Conservation (phyloP, 1,284 basidiomycete species). For the Papiliotrema fonsecae region DNA sequence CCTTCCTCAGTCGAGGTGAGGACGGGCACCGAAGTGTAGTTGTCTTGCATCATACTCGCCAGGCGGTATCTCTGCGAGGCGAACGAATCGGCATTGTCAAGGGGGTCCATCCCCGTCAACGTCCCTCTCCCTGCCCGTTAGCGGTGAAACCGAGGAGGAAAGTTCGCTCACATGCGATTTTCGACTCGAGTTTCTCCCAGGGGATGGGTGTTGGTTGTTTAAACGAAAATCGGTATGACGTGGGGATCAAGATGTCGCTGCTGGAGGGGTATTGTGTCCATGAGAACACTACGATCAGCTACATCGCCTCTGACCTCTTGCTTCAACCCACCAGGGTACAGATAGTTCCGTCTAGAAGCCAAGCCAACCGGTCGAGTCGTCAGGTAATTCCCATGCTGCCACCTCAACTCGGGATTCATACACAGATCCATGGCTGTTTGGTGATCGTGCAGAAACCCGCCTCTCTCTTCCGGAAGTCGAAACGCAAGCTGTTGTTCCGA, state of each 20-base stretch:
- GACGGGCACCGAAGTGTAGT: neutral
- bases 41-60: neutral
- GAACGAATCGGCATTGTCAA: neutral
- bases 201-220: too few species aligned
- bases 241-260: neutral
- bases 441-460: constrained; percentile 3
- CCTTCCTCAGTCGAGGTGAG: neutral
- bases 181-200: neutral
- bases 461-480: neutral
- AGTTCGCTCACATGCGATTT: too few species aligned
- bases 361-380: neutral
- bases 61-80: neutral
- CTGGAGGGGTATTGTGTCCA: constrained; percentile 2
- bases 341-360: neutral
- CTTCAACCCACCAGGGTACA: too few species aligned
- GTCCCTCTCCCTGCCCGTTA: too few species aligned
- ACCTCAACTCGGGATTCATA: neutral
- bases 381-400: constrained; percentile 7
- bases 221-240: neutral
- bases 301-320: too few species aligned
- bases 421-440: constrained; percentile 4
- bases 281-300: too few species aligned
- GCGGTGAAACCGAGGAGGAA: too few species aligned
- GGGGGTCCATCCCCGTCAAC: neutral
- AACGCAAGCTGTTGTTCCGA: neutral